Conservation (phyloP, 495 filamentous ascomycete species). For the Staphylotrichum longicolle region DNA sequence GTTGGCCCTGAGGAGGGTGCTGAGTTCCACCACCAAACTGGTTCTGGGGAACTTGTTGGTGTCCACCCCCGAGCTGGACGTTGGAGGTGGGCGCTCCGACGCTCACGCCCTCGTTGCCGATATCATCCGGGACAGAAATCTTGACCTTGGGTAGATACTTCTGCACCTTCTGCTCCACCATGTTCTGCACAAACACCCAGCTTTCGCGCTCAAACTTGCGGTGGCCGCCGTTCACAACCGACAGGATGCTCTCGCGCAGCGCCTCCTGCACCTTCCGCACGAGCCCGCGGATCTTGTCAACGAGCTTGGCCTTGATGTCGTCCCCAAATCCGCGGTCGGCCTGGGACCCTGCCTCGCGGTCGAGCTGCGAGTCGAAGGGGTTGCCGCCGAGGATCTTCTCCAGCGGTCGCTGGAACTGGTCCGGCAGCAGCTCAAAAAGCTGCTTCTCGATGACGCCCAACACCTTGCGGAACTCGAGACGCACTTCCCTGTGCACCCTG, state of each 20-base stretch:
- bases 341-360: conserved; percentile 24
- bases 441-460: conserved; percentile 37
- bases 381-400: conserved; percentile 41
- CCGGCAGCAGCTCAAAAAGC: conserved; percentile 38
- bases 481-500: conserved; percentile 35
- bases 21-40: not conserved
- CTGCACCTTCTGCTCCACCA: conserved; percentile 39
- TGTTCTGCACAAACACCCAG: conserved; percentile 40
- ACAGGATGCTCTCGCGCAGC: conserved; percentile 36
- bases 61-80: conserved; percentile 29
- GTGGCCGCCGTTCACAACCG: conserved; percentile 37
- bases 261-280: conserved; percentile 37
- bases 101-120: conserved; percentile 37
- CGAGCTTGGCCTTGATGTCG: conserved; percentile 36
- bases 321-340: conserved; percentile 33
- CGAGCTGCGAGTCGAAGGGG: conserved; percentile 37
- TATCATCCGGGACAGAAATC: conserved; percentile 38
- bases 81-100: conserved; percentile 29
- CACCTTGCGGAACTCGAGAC: conserved; percentile 38
- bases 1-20: not conserved
- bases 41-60: conserved; percentile 25
- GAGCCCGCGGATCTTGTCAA: conserved; percentile 36
- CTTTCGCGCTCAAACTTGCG: conserved; percentile 39
- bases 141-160: conserved; percentile 39
- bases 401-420: conserved; percentile 33